Evolutionary conservation across 2,329 filamentous ascomycete species (phyloP).

Genomic region (Cytospora mali): DNA sequence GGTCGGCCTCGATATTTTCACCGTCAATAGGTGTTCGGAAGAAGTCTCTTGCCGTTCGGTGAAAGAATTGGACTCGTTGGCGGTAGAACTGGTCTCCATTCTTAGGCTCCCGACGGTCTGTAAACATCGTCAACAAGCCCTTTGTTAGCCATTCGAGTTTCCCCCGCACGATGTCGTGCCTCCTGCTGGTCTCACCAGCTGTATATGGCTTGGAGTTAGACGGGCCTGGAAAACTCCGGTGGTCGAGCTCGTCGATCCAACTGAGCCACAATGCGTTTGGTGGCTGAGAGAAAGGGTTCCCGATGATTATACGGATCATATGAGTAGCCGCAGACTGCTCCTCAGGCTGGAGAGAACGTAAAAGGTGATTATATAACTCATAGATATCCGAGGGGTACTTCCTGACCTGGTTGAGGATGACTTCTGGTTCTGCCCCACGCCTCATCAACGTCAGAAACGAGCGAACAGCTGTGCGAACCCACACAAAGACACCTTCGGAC

Average conservation of each 20-base stretch:
- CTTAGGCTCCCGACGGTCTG: constrained; percentile 2
- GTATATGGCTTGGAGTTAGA: not conserved
- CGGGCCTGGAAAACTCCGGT: not conserved
- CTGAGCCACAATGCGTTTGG: constrained; percentile 6
- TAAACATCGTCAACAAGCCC: not conserved
- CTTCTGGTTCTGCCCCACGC: not conserved
- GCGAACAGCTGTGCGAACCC: constrained; percentile 1
- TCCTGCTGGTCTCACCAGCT: not conserved
- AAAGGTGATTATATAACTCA: not conserved
- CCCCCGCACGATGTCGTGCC: not conserved
- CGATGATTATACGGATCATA: not conserved
- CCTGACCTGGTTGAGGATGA: not conserved
- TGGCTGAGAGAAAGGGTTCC: not conserved
- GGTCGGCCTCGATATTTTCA: not conserved
- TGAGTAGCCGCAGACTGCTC: not conserved
- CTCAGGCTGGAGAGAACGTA: not conserved
- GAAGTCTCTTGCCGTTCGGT: not conserved
- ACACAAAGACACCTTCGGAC: not conserved
- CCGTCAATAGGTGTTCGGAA: not conserved
- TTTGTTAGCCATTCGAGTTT: not conserved
- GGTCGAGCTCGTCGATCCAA: not conserved
- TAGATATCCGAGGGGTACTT: not conserved
- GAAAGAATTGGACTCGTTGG: constrained; percentile 1
- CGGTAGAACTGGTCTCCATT: constrained; percentile 5
- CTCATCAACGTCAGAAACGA: not conserved